Evolutionary conservation across 108 stramenopile species (phyloP).

Genomic region (Mayamaea pseudoterrestris): DNA sequence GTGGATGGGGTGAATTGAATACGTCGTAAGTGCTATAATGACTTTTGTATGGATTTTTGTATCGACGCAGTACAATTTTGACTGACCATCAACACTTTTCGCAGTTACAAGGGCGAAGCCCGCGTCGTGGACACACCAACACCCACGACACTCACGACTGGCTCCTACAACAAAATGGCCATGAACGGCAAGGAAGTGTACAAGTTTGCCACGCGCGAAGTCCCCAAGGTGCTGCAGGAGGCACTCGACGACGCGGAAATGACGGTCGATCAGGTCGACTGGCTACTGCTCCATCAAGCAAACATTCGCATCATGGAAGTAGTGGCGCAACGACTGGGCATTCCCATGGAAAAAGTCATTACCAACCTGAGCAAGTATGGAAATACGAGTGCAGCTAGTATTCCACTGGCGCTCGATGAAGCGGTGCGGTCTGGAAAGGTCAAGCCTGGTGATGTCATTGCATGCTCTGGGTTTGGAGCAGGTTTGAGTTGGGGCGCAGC

Average conservation of each 20-base stretch:
- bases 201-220: constrained; percentile 92
- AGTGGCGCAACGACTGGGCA: constrained; percentile 82
- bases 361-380: constrained; percentile 85
- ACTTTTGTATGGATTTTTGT: neutral
- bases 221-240: constrained; percentile 82
- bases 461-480: constrained; percentile 95
- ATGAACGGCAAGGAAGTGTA: constrained; percentile 96
- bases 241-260: constrained; percentile 82
- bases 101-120: constrained; percentile 61
- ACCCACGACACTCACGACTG: constrained; percentile 51
- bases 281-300: constrained; percentile 90
- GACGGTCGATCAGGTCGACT: constrained; percentile 85
- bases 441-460: constrained; percentile 96
- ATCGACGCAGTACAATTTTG: neutral
- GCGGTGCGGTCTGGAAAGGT: constrained; percentile 83
- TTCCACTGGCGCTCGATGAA: constrained; percentile 90
- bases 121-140: constrained; percentile 56
- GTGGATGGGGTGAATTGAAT: constrained; percentile 72
- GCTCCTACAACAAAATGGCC: constrained; percentile 56
- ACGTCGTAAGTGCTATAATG: constrained; percentile 47
- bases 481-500: constrained; percentile 95
- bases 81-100: neutral
- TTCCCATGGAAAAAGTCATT: constrained; percentile 90
- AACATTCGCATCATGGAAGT: constrained; percentile 97
- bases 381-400: constrained; percentile 91